A percentile compares a stretch with the other conserved stretches of the same genome.
phyloP scores from a whole-genome alignment of 768 basidiomycete genomes.

The button mushroom (Agaricus bisporus) region DNA sequence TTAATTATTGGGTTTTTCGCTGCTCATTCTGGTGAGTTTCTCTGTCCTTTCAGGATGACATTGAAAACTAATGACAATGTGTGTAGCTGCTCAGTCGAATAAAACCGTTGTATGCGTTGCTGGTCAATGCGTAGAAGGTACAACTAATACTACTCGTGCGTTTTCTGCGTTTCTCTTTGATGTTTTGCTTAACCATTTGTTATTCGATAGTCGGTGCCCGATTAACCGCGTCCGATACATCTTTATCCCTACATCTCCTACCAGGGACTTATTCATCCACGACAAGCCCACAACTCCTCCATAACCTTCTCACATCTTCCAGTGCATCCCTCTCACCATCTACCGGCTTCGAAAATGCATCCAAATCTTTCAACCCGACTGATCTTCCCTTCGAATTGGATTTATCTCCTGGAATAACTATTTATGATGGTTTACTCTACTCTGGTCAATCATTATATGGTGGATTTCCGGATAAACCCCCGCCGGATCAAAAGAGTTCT shows the following conservation, averaged over 20 bases:
- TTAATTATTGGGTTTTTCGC: constrained; percentile 13
- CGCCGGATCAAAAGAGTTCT: constrained; percentile 33
- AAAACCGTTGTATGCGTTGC: constrained; percentile 70
- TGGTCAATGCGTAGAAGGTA: constrained; percentile 82
- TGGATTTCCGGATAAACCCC: constrained; percentile 39
- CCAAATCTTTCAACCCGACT: constrained; percentile 24
- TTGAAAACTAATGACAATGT: too few species aligned
- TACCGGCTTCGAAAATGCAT: constrained; percentile 50
- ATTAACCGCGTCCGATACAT: constrained; percentile 47
- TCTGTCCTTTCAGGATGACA: not conserved
- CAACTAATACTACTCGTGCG: constrained; percentile 64
- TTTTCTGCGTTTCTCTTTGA: constrained; percentile 1
- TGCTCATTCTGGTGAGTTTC: constrained; percentile 31
- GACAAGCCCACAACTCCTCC: constrained; percentile 68
- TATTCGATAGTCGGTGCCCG: constrained; percentile 56
- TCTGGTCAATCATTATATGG: constrained; percentile 60
- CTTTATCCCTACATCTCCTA: constrained; percentile 55
- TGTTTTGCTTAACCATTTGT: constrained; percentile 1
- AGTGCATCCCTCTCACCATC: constrained; percentile 54
- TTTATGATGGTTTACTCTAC: constrained; percentile 59
- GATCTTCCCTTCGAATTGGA: constrained; percentile 63
- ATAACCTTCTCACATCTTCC: constrained; percentile 58
- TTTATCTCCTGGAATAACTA: constrained; percentile 59
- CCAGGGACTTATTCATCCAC: constrained; percentile 72
- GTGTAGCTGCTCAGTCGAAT: constrained; percentile 45